These are phyloP conservation scores for Hsuehochloa calcarea DNA, from an alignment of 176 grass and related monocot genomes.

Conservation along the genomic window DNA sequence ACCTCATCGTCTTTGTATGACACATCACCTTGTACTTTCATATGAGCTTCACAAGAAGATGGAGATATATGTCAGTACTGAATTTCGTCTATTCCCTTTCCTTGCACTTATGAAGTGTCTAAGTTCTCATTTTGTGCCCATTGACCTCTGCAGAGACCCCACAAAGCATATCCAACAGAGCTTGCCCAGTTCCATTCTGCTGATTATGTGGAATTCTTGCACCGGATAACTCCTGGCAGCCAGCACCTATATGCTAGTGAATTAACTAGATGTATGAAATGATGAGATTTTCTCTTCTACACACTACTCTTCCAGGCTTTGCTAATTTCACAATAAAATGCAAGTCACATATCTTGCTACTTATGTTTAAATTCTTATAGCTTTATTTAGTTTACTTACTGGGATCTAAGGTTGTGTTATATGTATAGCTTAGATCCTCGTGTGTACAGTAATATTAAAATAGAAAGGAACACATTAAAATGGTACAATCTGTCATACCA, in stretches of 20 bases:
- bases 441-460: conserved; percentile 20
- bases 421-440: conserved; percentile 21
- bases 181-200: conserved; percentile 94
- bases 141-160: conserved; percentile 74
- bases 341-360: neutral
- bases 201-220: conserved; percentile 99
- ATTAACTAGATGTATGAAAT: conserved; percentile 90
- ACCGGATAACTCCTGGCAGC: conserved; percentile 88
- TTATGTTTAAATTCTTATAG: neutral
- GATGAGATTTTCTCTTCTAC: conserved; percentile 29
- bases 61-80: conserved; percentile 93
- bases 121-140: conserved; percentile 7
- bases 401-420: neutral
- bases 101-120: conserved; percentile 14
- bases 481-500: neutral
- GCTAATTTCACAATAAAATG: conserved; percentile 11
- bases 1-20: conserved; percentile 97
- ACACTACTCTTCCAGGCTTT: conserved; percentile 22
- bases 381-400: conserved; percentile 18
- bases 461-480: conserved; percentile 4
- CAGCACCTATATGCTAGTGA: conserved; percentile 70
- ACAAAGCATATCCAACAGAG: conserved; percentile 96
- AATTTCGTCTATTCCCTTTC: conserved; percentile 26
- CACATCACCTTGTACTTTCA: conserved; percentile 91
- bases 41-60: conserved; percentile 97